Evolutionary conservation across 2,329 filamentous ascomycete genomes (phyloP).

Genomic region (Fusarium sp.): DNA sequence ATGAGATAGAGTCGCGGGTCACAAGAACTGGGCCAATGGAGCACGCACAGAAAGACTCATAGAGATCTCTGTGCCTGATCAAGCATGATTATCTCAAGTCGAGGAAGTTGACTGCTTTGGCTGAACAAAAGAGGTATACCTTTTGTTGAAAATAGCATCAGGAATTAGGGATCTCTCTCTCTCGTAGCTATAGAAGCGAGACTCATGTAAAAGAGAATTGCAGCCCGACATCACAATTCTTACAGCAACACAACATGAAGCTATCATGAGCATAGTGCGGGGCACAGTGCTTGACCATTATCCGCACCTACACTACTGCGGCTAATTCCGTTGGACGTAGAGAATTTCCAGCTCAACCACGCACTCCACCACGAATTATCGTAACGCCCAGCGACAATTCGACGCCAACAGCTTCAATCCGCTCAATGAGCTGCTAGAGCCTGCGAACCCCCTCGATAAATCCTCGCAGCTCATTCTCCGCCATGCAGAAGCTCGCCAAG

Average conservation of each 20-base stretch:
- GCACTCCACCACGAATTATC: constrained; percentile 41
- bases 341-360: constrained; percentile 42
- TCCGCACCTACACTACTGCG: constrained; percentile 17
- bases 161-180: too few species aligned
- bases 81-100: not conserved
- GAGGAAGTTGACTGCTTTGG: not conserved
- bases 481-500: constrained; percentile 77
- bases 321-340: constrained; percentile 34
- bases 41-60: too few species aligned
- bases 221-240: not conserved
- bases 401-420: constrained; percentile 34
- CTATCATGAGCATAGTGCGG: constrained; percentile 33
- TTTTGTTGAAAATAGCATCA: too few species aligned
- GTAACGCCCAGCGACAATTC: constrained; percentile 37
- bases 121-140: not conserved
- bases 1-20: not conserved
- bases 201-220: not conserved
- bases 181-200: not conserved
- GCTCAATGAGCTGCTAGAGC: constrained; percentile 42
- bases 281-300: not conserved
- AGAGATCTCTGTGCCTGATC: not conserved
- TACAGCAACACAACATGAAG: not conserved
- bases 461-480: constrained; percentile 31
- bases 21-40: not conserved
- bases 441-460: constrained; percentile 18